phyloP scores from a whole-genome alignment of 768 basidiomycete species.

The Trametes coccinea region DNA sequence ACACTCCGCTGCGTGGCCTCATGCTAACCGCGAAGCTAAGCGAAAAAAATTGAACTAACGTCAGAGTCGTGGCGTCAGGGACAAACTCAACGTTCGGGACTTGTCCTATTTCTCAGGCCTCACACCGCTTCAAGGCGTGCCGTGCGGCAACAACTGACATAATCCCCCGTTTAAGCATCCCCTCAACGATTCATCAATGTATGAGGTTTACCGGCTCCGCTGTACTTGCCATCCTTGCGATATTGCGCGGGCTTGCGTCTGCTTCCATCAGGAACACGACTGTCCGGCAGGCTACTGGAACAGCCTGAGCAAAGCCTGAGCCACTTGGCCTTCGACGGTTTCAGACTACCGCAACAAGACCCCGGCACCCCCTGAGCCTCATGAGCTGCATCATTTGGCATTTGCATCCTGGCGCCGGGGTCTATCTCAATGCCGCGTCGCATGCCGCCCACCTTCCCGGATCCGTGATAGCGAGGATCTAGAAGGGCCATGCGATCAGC shows the following conservation, averaged over 20 bases:
- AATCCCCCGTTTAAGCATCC: too few species aligned
- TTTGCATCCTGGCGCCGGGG: background rate
- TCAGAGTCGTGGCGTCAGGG: background rate
- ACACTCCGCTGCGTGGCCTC: too few species aligned
- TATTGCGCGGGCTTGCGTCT: too few species aligned
- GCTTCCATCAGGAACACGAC: too few species aligned
- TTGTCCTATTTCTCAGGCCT: background rate
- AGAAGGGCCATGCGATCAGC: conserved; percentile 2
- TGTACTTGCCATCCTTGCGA: too few species aligned
- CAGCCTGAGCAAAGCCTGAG: too few species aligned
- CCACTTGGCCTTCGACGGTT: background rate
- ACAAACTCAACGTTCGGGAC: background rate
- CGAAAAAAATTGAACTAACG: too few species aligned
- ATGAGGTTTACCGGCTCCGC: too few species aligned
- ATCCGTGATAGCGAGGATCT: background rate
- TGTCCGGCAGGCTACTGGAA: too few species aligned
- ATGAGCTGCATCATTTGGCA: background rate
- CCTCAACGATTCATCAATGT: too few species aligned
- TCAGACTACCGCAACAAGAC: background rate
- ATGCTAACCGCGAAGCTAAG: too few species aligned
- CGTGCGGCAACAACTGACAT: too few species aligned
- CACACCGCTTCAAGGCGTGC: background rate
- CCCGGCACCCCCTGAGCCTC: background rate
- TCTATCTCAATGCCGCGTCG: conserved; percentile 1
- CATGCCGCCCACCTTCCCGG: background rate